Percentiles rank a stretch among this genome's conserved stretches.
phyloP scores from a whole-genome alignment of 257 asterid species.

The Ocimum tenuiflorum region DNA sequence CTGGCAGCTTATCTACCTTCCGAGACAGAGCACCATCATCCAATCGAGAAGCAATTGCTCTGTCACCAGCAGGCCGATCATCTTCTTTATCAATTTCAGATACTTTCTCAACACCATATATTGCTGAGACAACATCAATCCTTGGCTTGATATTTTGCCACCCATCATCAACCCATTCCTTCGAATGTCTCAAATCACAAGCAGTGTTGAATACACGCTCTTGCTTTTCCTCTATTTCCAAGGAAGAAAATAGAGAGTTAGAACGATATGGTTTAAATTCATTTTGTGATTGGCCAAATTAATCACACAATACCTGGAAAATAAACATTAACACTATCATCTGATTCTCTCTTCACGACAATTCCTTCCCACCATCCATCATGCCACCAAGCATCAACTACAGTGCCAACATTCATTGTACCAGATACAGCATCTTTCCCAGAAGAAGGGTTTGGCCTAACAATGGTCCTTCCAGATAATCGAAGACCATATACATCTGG shows the following conservation, averaged over 20 bases:
- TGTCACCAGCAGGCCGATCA: not conserved
- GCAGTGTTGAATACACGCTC: constrained; percentile 26
- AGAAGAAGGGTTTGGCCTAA: constrained; percentile 41
- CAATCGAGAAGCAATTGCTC: not conserved
- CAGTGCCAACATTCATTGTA: constrained; percentile 38
- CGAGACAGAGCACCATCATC: not conserved
- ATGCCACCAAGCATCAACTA: constrained; percentile 81
- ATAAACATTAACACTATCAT: constrained; percentile 37
- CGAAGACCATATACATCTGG: constrained; percentile 49
- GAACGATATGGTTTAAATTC: not conserved
- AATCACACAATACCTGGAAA: constrained; percentile 52
- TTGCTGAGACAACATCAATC: constrained; percentile 35
- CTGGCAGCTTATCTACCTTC: constrained; percentile 13
- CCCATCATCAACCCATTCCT: constrained; percentile 48
- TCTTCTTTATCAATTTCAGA: constrained; percentile 10
- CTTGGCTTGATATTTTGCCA: constrained; percentile 53
- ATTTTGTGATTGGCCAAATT: not conserved
- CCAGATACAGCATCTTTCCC: constrained; percentile 17
- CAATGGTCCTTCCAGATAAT: constrained; percentile 47
- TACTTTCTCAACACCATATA: constrained; percentile 3
- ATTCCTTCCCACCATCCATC: constrained; percentile 99
- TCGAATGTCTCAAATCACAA: constrained; percentile 53
- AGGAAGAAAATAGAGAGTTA: not conserved
- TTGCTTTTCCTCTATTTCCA: constrained; percentile 48
- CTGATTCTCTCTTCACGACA: constrained; percentile 46